A percentile compares a stretch with the other conserved stretches of the same genome.
phyloP scores from a whole-genome alignment of 1,284 basidiomycete species.

The Prillingera fragicola region DNA sequence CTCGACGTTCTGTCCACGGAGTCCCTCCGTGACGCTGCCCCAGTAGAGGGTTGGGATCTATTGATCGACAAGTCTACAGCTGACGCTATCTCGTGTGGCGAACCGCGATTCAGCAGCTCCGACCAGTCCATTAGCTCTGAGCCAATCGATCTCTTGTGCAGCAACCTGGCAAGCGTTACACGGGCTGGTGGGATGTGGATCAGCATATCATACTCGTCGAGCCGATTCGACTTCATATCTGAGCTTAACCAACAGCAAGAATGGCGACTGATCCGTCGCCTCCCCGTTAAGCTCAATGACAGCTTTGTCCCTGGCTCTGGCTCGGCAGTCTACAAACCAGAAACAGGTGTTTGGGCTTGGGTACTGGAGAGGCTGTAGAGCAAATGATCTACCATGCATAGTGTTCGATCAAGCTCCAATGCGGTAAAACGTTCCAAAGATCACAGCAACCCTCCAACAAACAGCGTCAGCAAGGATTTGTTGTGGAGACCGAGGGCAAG shows the following conservation, averaged over 20 bases:
- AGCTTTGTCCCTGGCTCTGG: too few species aligned
- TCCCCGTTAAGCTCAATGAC: neutral
- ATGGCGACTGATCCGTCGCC: constrained; percentile 6
- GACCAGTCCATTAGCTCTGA: neutral
- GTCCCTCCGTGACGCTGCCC: neutral
- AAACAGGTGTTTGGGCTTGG: constrained; percentile 15
- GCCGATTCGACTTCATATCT: constrained; percentile 25
- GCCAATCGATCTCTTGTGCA: constrained; percentile 25
- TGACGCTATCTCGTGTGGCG: constrained; percentile 43
- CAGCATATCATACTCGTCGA: constrained; percentile 34
- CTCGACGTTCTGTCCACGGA: constrained; percentile 6
- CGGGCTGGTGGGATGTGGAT: constrained; percentile 27
- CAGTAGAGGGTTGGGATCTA: constrained; percentile 27
- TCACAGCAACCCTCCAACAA: constrained; percentile 22
- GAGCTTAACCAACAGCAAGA: neutral
- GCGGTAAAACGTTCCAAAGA: neutral
- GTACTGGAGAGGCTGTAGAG: neutral
- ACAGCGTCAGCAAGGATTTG: constrained; percentile 32
- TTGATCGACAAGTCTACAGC: constrained; percentile 43
- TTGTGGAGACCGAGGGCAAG: constrained; percentile 38
- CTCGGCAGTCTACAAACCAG: constrained; percentile 14
- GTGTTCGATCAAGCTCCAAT: neutral
- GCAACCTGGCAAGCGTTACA: constrained; percentile 23
- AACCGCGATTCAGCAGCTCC: neutral
- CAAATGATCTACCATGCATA: neutral